A percentile compares a stretch with the other conserved stretches of the same genome.
These are phyloP conservation scores for Phaeosphaeriaceae sp. DNA, from an alignment of 2,329 filamentous ascomycete genomes.

Conservation along the genomic window DNA sequence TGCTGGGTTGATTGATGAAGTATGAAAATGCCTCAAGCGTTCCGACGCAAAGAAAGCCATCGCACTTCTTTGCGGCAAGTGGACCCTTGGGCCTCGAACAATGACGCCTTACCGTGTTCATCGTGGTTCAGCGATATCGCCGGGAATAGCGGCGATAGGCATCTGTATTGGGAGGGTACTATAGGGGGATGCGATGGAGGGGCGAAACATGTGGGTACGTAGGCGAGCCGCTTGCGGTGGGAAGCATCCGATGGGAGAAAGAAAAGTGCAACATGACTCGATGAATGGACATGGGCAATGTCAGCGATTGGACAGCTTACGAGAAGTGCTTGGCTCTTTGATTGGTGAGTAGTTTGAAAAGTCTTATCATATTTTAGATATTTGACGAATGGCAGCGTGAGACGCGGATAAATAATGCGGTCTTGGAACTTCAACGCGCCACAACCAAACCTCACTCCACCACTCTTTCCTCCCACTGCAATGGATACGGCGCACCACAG, in stretches of 20 bases:
- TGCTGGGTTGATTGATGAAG: not conserved
- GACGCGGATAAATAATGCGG: not conserved
- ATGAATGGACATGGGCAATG: not conserved
- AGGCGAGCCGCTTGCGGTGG: conserved; percentile 2
- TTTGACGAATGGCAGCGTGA: not conserved
- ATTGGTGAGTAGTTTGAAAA: not conserved
- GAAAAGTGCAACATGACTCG: not conserved
- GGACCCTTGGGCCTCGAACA: not conserved
- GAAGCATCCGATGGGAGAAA: not conserved
- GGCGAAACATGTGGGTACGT: not conserved
- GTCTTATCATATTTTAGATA: not conserved
- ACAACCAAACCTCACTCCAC: not conserved
- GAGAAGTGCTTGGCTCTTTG: not conserved
- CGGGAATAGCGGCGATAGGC: conserved; percentile 9
- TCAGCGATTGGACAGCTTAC: not conserved
- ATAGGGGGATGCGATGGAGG: not conserved
- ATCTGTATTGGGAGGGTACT: not conserved
- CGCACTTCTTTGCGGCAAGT: not conserved
- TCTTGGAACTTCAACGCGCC: not conserved
- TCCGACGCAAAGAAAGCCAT: not conserved
- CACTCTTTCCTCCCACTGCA: conserved; percentile 2
- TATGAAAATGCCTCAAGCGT: conserved; percentile 2
- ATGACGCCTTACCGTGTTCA: conserved; percentile 10
- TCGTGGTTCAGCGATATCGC: not conserved
- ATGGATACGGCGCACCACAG: too few relatives aligned